phyloP scores from a whole-genome alignment of 352 stramenopile genomes.

The Thalassiosira delicatula region DNA sequence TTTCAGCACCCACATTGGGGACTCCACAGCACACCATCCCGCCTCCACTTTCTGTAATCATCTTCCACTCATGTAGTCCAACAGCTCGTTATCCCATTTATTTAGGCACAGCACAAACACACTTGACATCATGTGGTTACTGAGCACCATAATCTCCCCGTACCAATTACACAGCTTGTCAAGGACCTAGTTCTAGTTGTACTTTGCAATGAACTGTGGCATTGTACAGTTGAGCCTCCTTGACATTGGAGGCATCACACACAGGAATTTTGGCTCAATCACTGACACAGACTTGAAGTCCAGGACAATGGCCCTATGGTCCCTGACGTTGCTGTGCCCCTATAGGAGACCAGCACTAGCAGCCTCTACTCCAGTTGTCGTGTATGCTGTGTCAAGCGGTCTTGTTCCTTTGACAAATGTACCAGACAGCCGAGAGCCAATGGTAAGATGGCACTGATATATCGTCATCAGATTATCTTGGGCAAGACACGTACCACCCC shows the following conservation, averaged over 20 bases:
- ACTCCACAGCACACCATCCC: neutral
- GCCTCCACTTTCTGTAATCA: neutral
- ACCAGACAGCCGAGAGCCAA: neutral
- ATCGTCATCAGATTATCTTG: neutral
- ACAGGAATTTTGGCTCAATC: neutral
- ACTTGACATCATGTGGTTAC: neutral
- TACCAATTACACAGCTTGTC: neutral
- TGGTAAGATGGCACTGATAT: neutral
- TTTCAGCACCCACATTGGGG: neutral
- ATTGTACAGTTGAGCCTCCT: conserved; percentile 1
- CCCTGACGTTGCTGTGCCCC: neutral
- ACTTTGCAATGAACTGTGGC: neutral
- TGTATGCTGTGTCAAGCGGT: neutral
- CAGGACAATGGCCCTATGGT: conserved; percentile 2
- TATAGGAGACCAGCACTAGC: neutral
- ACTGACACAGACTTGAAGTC: neutral
- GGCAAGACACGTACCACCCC: neutral
- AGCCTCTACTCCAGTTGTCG: neutral
- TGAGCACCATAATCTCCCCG: neutral
- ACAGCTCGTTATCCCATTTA: neutral
- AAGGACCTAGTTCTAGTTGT: neutral
- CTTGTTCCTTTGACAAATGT: neutral
- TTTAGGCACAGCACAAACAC: neutral
- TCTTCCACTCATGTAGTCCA: neutral
- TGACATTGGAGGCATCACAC: neutral